A percentile compares a stretch with the other conserved stretches of the same genome.
These are phyloP conservation scores for Rhexocercosporidium sp. DNA, from an alignment of 2,329 filamentous ascomycete genomes.

Conservation along the genomic window DNA sequence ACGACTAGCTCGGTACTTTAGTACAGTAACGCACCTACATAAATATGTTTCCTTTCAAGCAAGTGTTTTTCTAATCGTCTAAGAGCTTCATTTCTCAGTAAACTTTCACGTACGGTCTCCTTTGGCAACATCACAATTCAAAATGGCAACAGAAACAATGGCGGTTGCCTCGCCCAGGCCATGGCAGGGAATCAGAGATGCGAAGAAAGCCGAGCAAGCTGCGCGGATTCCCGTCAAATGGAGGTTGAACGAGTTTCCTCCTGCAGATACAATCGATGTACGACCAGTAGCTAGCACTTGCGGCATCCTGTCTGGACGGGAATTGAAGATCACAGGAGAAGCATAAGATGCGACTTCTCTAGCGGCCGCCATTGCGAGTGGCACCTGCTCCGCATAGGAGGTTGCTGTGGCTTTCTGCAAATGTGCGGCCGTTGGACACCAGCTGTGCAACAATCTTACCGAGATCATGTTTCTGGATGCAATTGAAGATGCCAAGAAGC, in stretches of 20 bases:
- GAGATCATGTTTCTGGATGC: constrained; percentile 52
- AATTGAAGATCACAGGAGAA: constrained; percentile 30
- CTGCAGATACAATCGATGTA: constrained; percentile 22
- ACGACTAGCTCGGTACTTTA: not conserved
- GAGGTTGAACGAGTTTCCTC: constrained; percentile 21
- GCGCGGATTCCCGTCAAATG: constrained; percentile 28
- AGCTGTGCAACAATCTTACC: constrained; percentile 48
- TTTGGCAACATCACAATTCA: not conserved
- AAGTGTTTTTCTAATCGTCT: not conserved
- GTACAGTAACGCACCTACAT: not conserved
- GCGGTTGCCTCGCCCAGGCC: constrained; percentile 2
- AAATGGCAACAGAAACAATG: not conserved
- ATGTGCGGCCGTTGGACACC: constrained; percentile 52
- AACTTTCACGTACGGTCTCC: not conserved
- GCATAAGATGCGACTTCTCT: constrained; percentile 32
- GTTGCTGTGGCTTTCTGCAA: constrained; percentile 52
- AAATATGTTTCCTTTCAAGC: not conserved
- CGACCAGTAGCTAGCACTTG: constrained; percentile 22
- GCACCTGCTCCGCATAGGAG: constrained; percentile 37
- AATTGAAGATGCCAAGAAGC: constrained; percentile 42
- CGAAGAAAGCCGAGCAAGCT: constrained; percentile 30
- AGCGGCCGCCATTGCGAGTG: constrained; percentile 24
- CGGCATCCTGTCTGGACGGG: constrained; percentile 27
- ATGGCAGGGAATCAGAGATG: constrained; percentile 29
- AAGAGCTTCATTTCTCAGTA: too few species aligned